Conservation (phyloP, 176 grass and related monocot genomes). For the Rhynchospora pubera region DNA sequence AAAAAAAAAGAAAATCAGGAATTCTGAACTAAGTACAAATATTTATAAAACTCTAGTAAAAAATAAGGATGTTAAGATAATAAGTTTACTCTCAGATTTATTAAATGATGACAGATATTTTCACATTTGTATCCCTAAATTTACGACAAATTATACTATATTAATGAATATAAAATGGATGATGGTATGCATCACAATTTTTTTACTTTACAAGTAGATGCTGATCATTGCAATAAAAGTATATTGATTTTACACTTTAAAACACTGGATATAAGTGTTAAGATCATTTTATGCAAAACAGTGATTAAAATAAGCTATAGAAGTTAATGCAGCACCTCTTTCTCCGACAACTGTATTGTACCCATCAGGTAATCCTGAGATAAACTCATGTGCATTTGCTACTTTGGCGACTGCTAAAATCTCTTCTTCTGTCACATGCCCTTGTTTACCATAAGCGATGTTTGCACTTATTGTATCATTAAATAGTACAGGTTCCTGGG, state of each 20-base stretch:
- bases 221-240: too few relatives aligned
- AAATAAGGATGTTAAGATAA: background rate
- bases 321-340: constrained; percentile 26
- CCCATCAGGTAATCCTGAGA: constrained; percentile 50
- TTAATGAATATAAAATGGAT: background rate
- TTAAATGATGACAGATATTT: background rate
- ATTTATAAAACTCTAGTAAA: background rate
- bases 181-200: background rate
- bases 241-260: too few relatives aligned
- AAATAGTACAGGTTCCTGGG: constrained; percentile 68
- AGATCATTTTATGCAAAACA: constrained; percentile 7
- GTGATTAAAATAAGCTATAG: background rate
- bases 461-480: constrained; percentile 63
- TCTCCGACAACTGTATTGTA: constrained; percentile 59
- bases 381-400: constrained; percentile 68
- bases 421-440: constrained; percentile 49
- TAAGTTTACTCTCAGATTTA: background rate
- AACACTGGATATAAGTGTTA: background rate
- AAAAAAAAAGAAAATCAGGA: background rate
- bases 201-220: too few relatives aligned
- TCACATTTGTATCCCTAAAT: background rate
- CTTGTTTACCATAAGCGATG: constrained; percentile 78
- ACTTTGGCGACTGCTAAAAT: constrained; percentile 41
- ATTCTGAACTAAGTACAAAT: background rate
- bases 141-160: background rate